Evolutionary conservation across 441 rosid species (phyloP).

Genomic region (Adansonia rubrostipa): DNA sequence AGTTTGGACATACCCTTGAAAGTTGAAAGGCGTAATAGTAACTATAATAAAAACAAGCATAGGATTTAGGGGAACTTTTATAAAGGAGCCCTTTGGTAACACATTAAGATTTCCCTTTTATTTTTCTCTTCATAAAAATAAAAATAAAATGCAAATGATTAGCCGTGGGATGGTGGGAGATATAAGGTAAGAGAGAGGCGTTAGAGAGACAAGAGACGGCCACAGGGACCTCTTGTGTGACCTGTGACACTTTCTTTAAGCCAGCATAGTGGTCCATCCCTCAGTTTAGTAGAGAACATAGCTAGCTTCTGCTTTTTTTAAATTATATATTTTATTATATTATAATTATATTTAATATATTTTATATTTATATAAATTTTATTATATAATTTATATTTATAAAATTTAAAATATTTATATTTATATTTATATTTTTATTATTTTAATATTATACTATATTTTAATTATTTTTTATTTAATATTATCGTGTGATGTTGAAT

Average conservation of each 20-base stretch:
- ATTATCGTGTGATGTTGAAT: too few relatives aligned
- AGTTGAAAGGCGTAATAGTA: too few relatives aligned
- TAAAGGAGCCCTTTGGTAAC: constrained; percentile 18
- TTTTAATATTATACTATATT: too few relatives aligned
- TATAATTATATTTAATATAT: too few relatives aligned
- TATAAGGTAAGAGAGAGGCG: constrained; percentile 19
- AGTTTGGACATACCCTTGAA: too few relatives aligned
- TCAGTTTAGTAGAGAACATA: constrained; percentile 8
- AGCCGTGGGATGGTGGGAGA: constrained; percentile 46
- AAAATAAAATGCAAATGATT: constrained; percentile 43
- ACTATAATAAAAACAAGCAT: background rate
- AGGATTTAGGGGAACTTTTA: constrained; percentile 26
- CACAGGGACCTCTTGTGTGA: constrained; percentile 14
- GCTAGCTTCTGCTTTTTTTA: constrained; percentile 34
- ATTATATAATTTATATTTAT: too few relatives aligned
- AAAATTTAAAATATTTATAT: too few relatives aligned
- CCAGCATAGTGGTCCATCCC: constrained; percentile 52
- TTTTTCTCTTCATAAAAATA: background rate
- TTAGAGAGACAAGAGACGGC: background rate
- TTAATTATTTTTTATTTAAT: too few relatives aligned
- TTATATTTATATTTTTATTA: too few relatives aligned
- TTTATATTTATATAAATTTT: too few relatives aligned
- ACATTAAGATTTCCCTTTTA: background rate
- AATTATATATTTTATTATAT: constrained; percentile 34
- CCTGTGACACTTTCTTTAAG: constrained; percentile 28